Conservation (phyloP, 2,329 filamentous ascomycete genomes). For the Microdochium trichocladiopsis region DNA sequence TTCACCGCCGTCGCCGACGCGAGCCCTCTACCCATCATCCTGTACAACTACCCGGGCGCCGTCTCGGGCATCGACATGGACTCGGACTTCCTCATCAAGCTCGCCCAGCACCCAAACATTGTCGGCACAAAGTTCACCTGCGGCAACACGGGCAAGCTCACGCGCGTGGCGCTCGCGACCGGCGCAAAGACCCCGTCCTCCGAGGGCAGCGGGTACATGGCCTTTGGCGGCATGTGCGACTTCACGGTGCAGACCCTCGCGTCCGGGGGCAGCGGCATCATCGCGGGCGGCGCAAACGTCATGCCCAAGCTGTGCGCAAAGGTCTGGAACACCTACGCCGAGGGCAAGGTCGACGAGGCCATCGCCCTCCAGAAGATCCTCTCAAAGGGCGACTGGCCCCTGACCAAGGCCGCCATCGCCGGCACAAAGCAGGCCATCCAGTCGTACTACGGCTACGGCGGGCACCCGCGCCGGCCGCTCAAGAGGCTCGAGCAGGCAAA, state of each 20-base stretch:
- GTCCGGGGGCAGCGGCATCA: conserved; percentile 75
- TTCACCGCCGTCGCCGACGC: conserved; percentile 69
- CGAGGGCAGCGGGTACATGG: conserved; percentile 66
- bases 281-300: conserved; percentile 79
- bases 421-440: conserved; percentile 83
- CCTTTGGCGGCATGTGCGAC: conserved; percentile 81
- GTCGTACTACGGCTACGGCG: conserved; percentile 75
- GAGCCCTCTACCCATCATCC: conserved; percentile 68
- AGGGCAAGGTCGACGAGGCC: conserved; percentile 70
- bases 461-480: conserved; percentile 65
- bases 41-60: conserved; percentile 89
- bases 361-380: conserved; percentile 70
- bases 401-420: conserved; percentile 76
- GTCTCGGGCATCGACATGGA: conserved; percentile 86
- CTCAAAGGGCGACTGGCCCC: conserved; percentile 72
- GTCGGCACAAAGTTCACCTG: conserved; percentile 89
- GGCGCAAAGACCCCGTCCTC: conserved; percentile 60
- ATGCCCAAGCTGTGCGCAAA: conserved; percentile 75
- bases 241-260: conserved; percentile 78
- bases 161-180: conserved; percentile 67
- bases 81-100: conserved; percentile 75
- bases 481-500: conserved; percentile 55
- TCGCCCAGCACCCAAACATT: conserved; percentile 77
- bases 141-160: conserved; percentile 84
- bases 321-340: conserved; percentile 69